phyloP scores from a whole-genome alignment of 257 asterid genomes.

The Ballota nigra region DNA sequence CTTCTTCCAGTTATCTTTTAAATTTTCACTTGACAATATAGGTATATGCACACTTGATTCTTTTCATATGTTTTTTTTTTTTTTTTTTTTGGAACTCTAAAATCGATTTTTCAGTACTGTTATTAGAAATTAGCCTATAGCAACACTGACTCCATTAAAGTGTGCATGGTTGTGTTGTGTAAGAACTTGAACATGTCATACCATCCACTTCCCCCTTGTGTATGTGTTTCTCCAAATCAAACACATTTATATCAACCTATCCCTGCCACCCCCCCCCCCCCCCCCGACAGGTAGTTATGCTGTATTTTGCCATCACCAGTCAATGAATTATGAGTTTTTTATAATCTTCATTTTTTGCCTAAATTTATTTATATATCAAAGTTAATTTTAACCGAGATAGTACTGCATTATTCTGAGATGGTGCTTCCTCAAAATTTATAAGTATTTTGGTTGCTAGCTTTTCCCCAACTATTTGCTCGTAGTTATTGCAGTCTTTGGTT shows the following conservation, averaged over 20 bases:
- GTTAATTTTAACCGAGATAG: not conserved
- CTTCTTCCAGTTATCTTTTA: not conserved
- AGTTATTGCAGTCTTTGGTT: not conserved
- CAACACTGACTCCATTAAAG: not conserved
- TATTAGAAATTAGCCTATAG: not conserved
- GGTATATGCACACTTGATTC: not conserved
- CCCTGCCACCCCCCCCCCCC: not conserved
- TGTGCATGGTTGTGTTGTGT: not conserved
- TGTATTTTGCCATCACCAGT: not conserved
- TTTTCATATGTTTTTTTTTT: not conserved
- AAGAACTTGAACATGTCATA: not conserved
- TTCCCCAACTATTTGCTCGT: not conserved
- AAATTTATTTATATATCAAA: not conserved
- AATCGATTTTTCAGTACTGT: not conserved
- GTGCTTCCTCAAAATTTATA: not conserved
- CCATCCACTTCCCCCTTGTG: not conserved
- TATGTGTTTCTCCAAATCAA: not conserved
- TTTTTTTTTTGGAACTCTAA: not conserved
- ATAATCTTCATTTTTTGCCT: not conserved
- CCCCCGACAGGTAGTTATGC: no score
- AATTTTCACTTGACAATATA: not conserved
- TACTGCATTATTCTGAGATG: not conserved
- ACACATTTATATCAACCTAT: constrained; percentile 4
- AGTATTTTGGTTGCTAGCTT: not conserved
- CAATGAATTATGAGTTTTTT: not conserved